Base-by-base conservation (phyloP, 2,329 filamentous ascomycete species). In the Aspergillus ibericus region DNA sequence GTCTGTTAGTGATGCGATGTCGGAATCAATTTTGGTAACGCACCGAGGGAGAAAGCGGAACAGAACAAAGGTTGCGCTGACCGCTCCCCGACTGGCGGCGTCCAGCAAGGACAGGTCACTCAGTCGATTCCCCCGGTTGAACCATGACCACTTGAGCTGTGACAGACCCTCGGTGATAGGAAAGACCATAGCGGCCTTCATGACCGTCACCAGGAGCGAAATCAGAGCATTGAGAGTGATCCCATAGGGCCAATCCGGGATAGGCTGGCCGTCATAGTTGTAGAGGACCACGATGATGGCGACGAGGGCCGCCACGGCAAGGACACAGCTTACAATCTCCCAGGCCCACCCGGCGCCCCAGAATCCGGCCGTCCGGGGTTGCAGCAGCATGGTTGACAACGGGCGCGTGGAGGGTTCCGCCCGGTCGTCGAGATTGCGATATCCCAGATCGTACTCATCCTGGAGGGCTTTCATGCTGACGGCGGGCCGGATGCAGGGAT, bases 91-190 rank as follows among this genome's bases (percentile, higher is more conserved):
- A 59, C 69, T 73, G 8, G 73, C 74, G 10, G 69, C 64, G 61
- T 77, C 74, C 22, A 74, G 66, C 4, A 63, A 51, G 5, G 68
- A 62, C 40, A 76, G 64, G 57, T 76, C 72, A 35, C 66, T 66
- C 34, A 75, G 38, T 42, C 66, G 65, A 36, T 68, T 65, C 16
- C 60, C 46, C 32, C 56, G 52, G 51, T 59, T 64, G 49, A 74
- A 75, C 71, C 72, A 75, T 2, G 69, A 64, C 72, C 72, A 75
- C 59, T 76, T 75, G 8, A 74, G 58, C 53, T 74, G 73, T 12
- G 68, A 67, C 18, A 75, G 49, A 12, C 59, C 66, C 53, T 74
- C 71, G 2, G 66, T 66, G 20, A 73, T 62, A 2, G 68, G 62
- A 22, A 72, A 67, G 8, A 69, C 60, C 59, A 76, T 65, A 7